A percentile compares a stretch with the other conserved stretches of the same genome.
These are phyloP conservation scores for Aspergillus sp. DNA, from an alignment of 2,329 filamentous ascomycete genomes.

Conservation along the genomic window DNA sequence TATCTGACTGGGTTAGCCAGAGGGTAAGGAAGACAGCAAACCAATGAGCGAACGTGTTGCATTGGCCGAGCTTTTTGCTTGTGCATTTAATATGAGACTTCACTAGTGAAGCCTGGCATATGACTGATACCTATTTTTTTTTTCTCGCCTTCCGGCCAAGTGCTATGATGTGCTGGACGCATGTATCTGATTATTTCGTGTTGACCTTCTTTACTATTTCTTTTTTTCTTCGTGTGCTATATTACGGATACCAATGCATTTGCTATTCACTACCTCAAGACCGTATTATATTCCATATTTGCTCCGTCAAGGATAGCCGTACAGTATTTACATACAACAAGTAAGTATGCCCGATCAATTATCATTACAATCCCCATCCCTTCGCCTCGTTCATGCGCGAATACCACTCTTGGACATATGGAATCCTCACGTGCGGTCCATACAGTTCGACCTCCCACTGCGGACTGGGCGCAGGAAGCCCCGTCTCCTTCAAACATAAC, in stretches of 20 bases:
- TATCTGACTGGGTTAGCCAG: conserved; percentile 71
- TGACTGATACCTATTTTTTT: not conserved
- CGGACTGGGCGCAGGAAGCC: conserved; percentile 41
- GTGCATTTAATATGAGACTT: not conserved
- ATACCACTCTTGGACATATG: conserved; percentile 49
- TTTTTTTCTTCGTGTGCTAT: not conserved
- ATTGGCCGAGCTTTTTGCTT: no score
- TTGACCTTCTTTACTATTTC: conserved; percentile 6
- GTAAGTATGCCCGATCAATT: not conserved
- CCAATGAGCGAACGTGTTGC: conserved; percentile 12
- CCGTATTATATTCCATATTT: not conserved
- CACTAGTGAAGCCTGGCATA: no score
- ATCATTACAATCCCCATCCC: conserved; percentile 8
- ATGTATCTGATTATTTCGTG: conserved; percentile 1
- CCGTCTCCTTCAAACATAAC: conserved; percentile 44
- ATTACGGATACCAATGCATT: conserved; percentile 6
- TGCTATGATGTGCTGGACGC: conserved; percentile 9
- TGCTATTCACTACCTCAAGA: not conserved
- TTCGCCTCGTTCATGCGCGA: conserved; percentile 14
- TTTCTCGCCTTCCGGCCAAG: conserved; percentile 3
- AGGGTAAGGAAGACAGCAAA: conserved; percentile 31
- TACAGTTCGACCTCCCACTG: conserved; percentile 49
- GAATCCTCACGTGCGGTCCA: conserved; percentile 45
- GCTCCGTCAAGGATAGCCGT: not conserved
- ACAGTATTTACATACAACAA: not conserved